phyloP scores from a whole-genome alignment of 108 stramenopile species.

The Thalassiosira profunda region DNA sequence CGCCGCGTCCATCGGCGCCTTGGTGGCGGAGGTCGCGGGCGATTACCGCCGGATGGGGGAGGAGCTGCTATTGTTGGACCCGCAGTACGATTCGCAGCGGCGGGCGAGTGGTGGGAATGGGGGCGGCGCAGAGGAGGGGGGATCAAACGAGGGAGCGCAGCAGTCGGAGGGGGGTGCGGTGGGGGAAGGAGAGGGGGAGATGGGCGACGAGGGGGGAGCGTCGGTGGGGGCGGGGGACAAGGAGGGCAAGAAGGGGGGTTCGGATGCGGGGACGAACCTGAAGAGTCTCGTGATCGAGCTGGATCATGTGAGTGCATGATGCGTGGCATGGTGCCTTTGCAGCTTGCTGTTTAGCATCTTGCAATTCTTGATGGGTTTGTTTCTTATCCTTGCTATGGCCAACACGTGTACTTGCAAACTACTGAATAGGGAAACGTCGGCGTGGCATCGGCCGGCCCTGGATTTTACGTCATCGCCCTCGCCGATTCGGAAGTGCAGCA shows the following conservation, averaged over 20 bases:
- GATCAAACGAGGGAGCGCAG: not conserved
- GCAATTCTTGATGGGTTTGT: not conserved
- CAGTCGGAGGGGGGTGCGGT: conserved; percentile 1
- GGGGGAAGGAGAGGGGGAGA: no score
- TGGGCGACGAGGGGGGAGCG: not conserved
- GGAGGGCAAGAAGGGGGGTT: conserved; percentile 1
- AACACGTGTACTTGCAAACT: no score
- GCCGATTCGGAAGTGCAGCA: conserved; percentile 68
- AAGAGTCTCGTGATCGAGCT: conserved; percentile 54
- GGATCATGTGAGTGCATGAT: conserved; percentile 61
- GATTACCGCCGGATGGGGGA: conserved; percentile 70
- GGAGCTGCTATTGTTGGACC: conserved; percentile 56
- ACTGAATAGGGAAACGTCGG: not conserved
- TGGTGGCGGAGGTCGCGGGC: conserved; percentile 78
- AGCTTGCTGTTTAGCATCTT: conserved; percentile 33
- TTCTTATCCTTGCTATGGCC: not conserved
- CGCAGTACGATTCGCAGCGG: conserved; percentile 59
- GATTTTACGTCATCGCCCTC: conserved; percentile 82
- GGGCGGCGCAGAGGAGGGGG: conserved; percentile 2
- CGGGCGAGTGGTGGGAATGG: conserved; percentile 52
- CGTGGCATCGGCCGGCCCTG: conserved; percentile 35
- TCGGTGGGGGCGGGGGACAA: not conserved
- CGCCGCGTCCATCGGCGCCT: conserved; percentile 61
- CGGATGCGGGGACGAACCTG: conserved; percentile 35
- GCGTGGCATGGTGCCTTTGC: conserved; percentile 54